phyloP scores from a whole-genome alignment of 2,329 filamentous ascomycete species.

The Malbranchea zuffiana region DNA sequence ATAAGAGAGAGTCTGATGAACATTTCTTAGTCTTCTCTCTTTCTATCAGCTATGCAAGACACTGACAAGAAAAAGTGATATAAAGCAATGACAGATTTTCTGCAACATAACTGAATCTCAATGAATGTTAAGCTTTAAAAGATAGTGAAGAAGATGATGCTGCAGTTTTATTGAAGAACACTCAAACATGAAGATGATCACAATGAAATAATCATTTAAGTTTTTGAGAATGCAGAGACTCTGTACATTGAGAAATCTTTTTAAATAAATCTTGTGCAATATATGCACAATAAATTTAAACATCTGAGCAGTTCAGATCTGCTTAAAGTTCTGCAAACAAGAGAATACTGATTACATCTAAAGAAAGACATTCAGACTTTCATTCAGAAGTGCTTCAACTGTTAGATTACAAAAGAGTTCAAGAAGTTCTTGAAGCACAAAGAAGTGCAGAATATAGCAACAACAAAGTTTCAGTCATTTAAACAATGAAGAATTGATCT shows the following conservation, averaged over 20 bases:
- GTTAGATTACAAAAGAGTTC: slow-evolving; percentile 1
- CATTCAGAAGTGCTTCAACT: slow-evolving; percentile 1
- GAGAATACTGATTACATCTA: not conserved
- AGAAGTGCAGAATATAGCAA: not conserved
- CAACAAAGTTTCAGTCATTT: not conserved
- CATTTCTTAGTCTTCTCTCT: no score
- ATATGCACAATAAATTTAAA: slow-evolving; percentile 3
- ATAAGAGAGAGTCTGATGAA: no score
- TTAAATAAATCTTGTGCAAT: not conserved
- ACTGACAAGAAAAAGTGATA: not conserved
- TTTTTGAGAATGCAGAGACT: not conserved
- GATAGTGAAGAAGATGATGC: not conserved
- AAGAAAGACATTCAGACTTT: slow-evolving; percentile 1
- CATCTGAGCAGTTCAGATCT: not conserved
- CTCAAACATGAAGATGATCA: not conserved
- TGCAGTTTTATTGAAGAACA: not conserved
- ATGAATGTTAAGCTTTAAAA: not conserved
- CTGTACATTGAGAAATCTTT: slow-evolving; percentile 1
- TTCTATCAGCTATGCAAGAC: not conserved
- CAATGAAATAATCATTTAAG: not conserved
- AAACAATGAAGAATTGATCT: slow-evolving; percentile 4
- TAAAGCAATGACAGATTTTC: not conserved
- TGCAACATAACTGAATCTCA: not conserved
- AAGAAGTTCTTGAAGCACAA: not conserved
- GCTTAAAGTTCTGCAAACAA: not conserved